A percentile compares a stretch with the other conserved stretches of the same genome.
phyloP scores from a whole-genome alignment of 163 green algal species.

The Chlorella variabilis region DNA sequence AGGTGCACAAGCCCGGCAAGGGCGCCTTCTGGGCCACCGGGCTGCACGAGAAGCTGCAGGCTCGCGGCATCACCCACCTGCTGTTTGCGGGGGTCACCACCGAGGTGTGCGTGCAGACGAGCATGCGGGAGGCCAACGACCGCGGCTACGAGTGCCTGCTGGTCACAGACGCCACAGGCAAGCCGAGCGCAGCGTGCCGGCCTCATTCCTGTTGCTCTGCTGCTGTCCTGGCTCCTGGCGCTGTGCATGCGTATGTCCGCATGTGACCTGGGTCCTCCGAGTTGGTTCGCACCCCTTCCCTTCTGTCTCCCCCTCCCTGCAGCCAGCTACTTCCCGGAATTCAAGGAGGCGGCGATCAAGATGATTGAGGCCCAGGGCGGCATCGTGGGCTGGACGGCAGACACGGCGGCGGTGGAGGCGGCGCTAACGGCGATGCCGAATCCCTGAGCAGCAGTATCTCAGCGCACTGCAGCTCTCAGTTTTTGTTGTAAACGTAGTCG shows the following conservation, averaged over 20 bases:
- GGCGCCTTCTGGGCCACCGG: slow-evolving; percentile 67
- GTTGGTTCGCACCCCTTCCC: no score
- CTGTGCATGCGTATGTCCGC: background rate
- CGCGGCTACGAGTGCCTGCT: slow-evolving; percentile 63
- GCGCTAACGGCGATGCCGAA: slow-evolving; percentile 21
- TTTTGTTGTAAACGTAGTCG: no score
- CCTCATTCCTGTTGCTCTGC: no score
- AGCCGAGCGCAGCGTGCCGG: no score
- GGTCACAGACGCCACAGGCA: slow-evolving; percentile 58
- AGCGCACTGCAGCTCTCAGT: no score
- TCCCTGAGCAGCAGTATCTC: no score
- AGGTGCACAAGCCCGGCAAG: slow-evolving; percentile 65
- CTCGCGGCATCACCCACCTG: slow-evolving; percentile 60
- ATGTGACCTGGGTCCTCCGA: no score
- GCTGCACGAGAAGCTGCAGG: slow-evolving; percentile 47
- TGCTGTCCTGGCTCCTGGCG: background rate
- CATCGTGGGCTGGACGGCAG: slow-evolving; percentile 69
- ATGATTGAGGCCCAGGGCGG: slow-evolving; percentile 66
- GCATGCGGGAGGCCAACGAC: slow-evolving; percentile 70
- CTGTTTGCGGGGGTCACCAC: slow-evolving; percentile 66
- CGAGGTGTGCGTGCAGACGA: slow-evolving; percentile 71
- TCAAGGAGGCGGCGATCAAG: slow-evolving; percentile 51
- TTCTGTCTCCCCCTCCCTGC: background rate
- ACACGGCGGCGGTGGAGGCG: slow-evolving; percentile 28
- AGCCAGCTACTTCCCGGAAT: slow-evolving; percentile 58